These are phyloP conservation scores for Poteriospumella lacustris DNA, from an alignment of 108 stramenopile species.

Conservation along the genomic window DNA sequence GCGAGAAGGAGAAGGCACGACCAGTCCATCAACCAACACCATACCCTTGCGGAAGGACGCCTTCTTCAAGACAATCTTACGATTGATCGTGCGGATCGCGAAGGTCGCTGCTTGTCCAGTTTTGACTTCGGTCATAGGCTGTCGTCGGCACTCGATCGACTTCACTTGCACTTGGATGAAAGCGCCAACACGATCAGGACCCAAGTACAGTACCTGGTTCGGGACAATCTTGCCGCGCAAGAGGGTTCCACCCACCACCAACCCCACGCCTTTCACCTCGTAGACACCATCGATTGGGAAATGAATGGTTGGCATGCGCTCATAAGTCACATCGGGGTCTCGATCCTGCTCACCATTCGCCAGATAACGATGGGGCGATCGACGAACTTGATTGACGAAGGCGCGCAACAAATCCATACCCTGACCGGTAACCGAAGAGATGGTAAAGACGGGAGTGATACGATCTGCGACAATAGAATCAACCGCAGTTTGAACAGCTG, in stretches of 20 bases:
- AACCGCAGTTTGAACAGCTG: conserved; percentile 75
- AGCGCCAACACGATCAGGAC: conserved; percentile 54
- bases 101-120: conserved; percentile 54
- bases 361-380: not conserved
- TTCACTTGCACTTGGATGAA: conserved; percentile 51
- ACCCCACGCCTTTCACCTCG: conserved; percentile 59
- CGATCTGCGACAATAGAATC: conserved; percentile 78
- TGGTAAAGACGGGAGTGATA: conserved; percentile 86
- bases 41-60: conserved; percentile 54
- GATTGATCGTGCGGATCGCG: conserved; percentile 49
- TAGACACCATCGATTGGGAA: conserved; percentile 58
- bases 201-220: conserved; percentile 49
- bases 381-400: conserved; percentile 65
- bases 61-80: conserved; percentile 35
- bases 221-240: conserved; percentile 38
- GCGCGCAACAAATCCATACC: conserved; percentile 82
- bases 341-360: not conserved
- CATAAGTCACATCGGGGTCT: conserved; percentile 29
- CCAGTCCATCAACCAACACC: conserved; percentile 36
- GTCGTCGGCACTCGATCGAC: conserved; percentile 51
- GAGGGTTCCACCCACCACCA: conserved; percentile 61
- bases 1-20: not conserved
- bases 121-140: conserved; percentile 45
- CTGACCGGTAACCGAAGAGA: conserved; percentile 91
- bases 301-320: conserved; percentile 30